Conservation (phyloP, 495 filamentous ascomycete species). For the Tuber melanosporum region DNA sequence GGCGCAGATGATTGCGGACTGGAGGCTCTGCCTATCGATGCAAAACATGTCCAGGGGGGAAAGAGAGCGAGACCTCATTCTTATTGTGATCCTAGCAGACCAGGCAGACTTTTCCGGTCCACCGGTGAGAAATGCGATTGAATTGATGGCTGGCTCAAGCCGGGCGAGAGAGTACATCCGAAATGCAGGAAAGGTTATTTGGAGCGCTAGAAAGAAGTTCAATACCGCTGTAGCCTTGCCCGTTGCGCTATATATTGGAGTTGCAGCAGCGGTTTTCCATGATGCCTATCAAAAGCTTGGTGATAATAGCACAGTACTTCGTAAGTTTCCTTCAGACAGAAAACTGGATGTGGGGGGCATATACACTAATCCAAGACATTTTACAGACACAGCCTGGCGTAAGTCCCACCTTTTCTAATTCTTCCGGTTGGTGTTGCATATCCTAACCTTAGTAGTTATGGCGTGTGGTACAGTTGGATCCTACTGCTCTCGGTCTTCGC, state of each 20-base stretch:
- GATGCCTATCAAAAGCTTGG: conserved; percentile 39
- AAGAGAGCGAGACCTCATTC: conserved; percentile 30
- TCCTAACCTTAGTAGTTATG: conserved; percentile 20
- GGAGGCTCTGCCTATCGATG: conserved; percentile 26
- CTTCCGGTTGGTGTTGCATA: not conserved
- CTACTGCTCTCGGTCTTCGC: conserved; percentile 38
- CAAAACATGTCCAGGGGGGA: conserved; percentile 12
- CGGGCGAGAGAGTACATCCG: conserved; percentile 34
- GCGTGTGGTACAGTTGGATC: conserved; percentile 41
- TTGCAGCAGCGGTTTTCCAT: conserved; percentile 39
- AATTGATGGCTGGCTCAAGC: conserved; percentile 29
- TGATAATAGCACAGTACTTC: conserved; percentile 37
- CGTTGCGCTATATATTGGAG: conserved; percentile 37
- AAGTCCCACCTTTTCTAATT: conserved; percentile 6
- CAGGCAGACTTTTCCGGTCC: conserved; percentile 23
- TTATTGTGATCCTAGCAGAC: conserved; percentile 36
- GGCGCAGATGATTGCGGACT: conserved; percentile 34
- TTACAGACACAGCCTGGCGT: conserved; percentile 38
- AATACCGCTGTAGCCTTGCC: conserved; percentile 38
- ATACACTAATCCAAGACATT: conserved; percentile 18
- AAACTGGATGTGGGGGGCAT: conserved; percentile 5
- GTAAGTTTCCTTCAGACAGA: conserved; percentile 17
- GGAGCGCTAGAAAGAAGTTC: conserved; percentile 38
- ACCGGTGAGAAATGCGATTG: conserved; percentile 25
- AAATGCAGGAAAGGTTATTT: conserved; percentile 33